Evolutionary conservation across 169 alveolate species (phyloP).

Genomic region (Plasmodium billcollinsi): DNA sequence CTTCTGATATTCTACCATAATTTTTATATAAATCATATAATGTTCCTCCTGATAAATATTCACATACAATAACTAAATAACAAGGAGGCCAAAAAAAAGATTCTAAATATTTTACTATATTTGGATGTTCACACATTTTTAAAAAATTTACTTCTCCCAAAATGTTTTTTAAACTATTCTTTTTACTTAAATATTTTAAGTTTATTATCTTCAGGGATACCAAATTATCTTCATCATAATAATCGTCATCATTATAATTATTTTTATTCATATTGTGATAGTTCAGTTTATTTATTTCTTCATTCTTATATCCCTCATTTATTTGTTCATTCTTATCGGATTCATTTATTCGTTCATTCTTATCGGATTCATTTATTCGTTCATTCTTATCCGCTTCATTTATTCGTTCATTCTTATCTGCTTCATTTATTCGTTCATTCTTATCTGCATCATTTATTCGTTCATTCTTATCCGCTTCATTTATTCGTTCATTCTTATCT

Average conservation of each 20-base stretch:
- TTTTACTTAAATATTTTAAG: slow-evolving; percentile 44
- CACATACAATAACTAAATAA: slow-evolving; percentile 75
- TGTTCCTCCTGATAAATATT: slow-evolving; percentile 58
- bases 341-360: too few species aligned
- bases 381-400: background rate
- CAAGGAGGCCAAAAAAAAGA: slow-evolving; percentile 76
- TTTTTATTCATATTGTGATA: background rate
- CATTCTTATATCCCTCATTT: too few species aligned
- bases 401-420: background rate
- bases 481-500: background rate
- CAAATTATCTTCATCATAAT: slow-evolving; percentile 36
- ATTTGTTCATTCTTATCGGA: too few species aligned
- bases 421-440: background rate
- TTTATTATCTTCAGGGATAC: slow-evolving; percentile 42
- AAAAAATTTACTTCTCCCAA: slow-evolving; percentile 76
- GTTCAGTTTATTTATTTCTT: too few species aligned
- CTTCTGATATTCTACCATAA: slow-evolving; percentile 58
- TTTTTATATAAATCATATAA: slow-evolving; percentile 57
- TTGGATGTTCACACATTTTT: slow-evolving; percentile 71
- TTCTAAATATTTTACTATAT: slow-evolving; percentile 75
- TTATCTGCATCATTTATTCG: background rate
- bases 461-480: background rate
- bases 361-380: background rate
- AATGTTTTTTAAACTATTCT: slow-evolving; percentile 19
- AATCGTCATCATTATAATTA: slow-evolving; percentile 3